Conservation (phyloP, 2,329 filamentous ascomycete species). For the Sclerotinia subarctica region DNA sequence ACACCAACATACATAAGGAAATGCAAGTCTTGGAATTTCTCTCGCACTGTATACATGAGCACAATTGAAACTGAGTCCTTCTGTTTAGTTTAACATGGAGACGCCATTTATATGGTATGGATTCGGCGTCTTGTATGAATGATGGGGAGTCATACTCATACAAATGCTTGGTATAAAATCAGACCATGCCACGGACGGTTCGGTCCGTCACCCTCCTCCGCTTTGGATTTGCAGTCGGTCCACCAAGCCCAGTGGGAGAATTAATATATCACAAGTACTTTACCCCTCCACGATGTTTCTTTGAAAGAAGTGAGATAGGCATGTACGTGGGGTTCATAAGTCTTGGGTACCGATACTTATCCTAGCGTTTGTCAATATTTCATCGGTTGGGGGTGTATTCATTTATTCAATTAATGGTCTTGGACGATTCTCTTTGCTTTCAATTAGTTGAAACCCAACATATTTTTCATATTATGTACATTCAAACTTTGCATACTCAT, state of each 20-base stretch:
- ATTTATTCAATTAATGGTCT: not conserved
- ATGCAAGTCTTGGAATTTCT: not conserved
- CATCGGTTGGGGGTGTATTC: not conserved
- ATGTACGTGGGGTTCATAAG: not conserved
- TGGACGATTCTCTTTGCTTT: not conserved
- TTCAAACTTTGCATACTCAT: not conserved
- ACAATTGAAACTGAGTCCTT: not conserved
- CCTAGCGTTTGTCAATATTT: not conserved
- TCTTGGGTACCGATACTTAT: not conserved
- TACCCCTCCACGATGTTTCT: not conserved
- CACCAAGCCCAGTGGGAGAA: not conserved
- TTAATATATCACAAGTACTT: not conserved
- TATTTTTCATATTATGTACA: not conserved
- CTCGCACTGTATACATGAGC: not conserved
- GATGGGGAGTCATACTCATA: not conserved
- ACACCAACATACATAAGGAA: not conserved
- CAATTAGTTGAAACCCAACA: not conserved
- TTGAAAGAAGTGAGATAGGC: not conserved
- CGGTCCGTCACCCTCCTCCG: conserved; percentile 12
- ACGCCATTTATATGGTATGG: not conserved
- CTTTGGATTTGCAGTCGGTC: not conserved
- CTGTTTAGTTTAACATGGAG: not conserved
- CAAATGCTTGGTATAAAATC: not conserved
- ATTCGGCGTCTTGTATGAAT: not conserved
- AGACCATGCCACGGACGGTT: conserved; percentile 6